Conservation (phyloP, 2,329 filamentous ascomycete species). For the Penicillium expansum region DNA sequence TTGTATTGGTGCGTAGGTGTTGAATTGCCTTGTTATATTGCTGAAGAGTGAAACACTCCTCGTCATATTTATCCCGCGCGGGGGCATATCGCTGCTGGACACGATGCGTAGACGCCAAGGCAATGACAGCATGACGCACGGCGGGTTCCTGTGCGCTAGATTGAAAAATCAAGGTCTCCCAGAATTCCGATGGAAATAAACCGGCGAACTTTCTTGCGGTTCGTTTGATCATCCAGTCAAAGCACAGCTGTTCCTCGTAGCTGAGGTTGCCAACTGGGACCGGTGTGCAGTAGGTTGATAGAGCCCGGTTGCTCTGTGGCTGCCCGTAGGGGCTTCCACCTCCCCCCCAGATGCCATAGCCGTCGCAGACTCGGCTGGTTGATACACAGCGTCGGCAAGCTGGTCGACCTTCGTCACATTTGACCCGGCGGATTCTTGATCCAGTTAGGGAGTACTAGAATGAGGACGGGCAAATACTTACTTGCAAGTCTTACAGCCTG, state of each 20-base stretch:
- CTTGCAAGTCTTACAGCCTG: constrained; percentile 36
- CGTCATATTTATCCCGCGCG: constrained; percentile 12
- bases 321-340: constrained; percentile 29
- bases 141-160: constrained; percentile 41
- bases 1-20: constrained; percentile 32
- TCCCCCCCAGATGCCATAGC: constrained; percentile 46
- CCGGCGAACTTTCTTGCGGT: constrained; percentile 37
- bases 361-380: constrained; percentile 39
- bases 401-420: constrained; percentile 41
- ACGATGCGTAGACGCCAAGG: constrained; percentile 41
- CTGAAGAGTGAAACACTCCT: constrained; percentile 35
- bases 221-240: constrained; percentile 31
- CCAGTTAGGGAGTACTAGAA: not conserved
- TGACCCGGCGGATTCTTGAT: constrained; percentile 29
- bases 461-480: constrained; percentile 11
- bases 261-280: constrained; percentile 14
- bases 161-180: constrained; percentile 42
- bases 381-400: constrained; percentile 37
- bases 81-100: constrained; percentile 8
- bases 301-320: constrained; percentile 17
- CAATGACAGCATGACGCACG: constrained; percentile 44
- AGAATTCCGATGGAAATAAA: constrained; percentile 38
- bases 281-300: constrained; percentile 15
- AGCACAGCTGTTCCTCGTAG: constrained; percentile 22
- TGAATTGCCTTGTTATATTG: constrained; percentile 44